phyloP scores from a whole-genome alignment of 495 filamentous ascomycete genomes.

The Pyronema omphalodes region DNA sequence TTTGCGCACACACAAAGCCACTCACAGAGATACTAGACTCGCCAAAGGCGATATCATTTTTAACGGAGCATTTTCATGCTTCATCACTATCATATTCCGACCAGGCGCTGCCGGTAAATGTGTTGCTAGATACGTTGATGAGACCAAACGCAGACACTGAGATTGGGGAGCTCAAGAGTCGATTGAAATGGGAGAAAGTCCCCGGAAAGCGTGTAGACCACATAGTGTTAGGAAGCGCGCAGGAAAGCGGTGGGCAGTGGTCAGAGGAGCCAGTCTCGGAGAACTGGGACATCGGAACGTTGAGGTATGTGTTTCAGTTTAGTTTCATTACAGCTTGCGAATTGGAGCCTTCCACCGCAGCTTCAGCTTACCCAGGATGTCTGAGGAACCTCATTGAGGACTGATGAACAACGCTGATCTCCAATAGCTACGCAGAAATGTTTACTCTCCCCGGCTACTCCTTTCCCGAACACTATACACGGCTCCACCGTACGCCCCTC shows the following conservation, averaged over 20 bases:
- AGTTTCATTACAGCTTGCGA: background rate
- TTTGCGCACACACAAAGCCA: constrained; percentile 27
- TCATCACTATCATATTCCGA: constrained; percentile 44
- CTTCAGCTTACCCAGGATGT: too few species aligned
- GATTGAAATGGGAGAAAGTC: constrained; percentile 38
- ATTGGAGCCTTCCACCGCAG: background rate
- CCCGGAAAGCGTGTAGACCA: constrained; percentile 38
- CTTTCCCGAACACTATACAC: constrained; percentile 36
- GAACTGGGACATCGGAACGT: constrained; percentile 39
- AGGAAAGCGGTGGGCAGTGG: constrained; percentile 44
- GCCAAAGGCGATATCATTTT: constrained; percentile 20
- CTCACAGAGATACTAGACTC: constrained; percentile 27
- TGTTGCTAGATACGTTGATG: constrained; percentile 44
- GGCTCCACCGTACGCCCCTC: constrained; percentile 28
- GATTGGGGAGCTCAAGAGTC: constrained; percentile 31
- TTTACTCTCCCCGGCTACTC: constrained; percentile 46
- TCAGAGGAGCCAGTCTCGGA: constrained; percentile 36
- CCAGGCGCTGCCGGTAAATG: constrained; percentile 46
- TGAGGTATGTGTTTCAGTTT: constrained; percentile 19
- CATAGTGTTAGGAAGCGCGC: constrained; percentile 37
- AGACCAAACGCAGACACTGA: constrained; percentile 46
- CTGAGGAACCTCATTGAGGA: constrained; percentile 7
- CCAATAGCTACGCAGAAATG: constrained; percentile 43
- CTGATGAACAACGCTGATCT: constrained; percentile 12
- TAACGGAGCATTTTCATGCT: constrained; percentile 44